Evolutionary conservation across 2,329 filamentous ascomycete genomes (phyloP).

Genomic region (Fusarium multiceps): DNA sequence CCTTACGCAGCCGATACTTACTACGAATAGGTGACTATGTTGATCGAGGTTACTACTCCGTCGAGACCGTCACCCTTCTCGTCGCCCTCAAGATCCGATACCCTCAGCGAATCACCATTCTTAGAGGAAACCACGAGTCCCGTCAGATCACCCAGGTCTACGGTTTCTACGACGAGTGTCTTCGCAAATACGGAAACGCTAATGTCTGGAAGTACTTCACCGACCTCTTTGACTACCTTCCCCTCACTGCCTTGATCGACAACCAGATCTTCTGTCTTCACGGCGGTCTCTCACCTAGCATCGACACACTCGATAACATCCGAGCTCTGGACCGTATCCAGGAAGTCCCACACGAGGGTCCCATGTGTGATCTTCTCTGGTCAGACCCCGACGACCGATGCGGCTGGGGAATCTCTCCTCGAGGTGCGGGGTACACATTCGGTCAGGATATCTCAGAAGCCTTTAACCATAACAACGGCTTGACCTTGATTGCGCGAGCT

Average conservation of each 20-base stretch:
- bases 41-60: conserved; percentile 98
- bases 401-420: conserved; percentile 94
- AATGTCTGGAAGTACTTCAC: conserved; percentile 99
- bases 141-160: conserved; percentile 99
- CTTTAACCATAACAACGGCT: conserved; percentile 98
- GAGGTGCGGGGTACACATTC: conserved; percentile 94
- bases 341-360: conserved; percentile 97
- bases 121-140: conserved; percentile 98
- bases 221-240: conserved; percentile 98
- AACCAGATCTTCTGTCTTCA: conserved; percentile 99
- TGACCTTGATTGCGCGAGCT: conserved; percentile 94
- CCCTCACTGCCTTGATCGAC: conserved; percentile 95
- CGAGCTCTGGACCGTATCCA: conserved; percentile 94
- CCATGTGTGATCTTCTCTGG: conserved; percentile 98
- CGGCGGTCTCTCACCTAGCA: conserved; percentile 94
- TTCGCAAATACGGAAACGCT: conserved; percentile 98
- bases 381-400: conserved; percentile 97
- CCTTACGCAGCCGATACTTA: conserved; percentile 21
- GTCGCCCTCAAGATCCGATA: conserved; percentile 98
- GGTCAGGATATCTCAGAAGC: conserved; percentile 98
- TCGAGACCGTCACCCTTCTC: conserved; percentile 96
- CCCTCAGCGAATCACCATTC: conserved; percentile 96
- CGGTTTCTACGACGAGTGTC: conserved; percentile 98
- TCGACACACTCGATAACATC: conserved; percentile 96
- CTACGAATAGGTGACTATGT: conserved; percentile 85